Evolutionary conservation across 139 green algal species (phyloP), one percentile per base, ranked within the genome.

Genomic region (Mychonastes homosphaera): DNA sequence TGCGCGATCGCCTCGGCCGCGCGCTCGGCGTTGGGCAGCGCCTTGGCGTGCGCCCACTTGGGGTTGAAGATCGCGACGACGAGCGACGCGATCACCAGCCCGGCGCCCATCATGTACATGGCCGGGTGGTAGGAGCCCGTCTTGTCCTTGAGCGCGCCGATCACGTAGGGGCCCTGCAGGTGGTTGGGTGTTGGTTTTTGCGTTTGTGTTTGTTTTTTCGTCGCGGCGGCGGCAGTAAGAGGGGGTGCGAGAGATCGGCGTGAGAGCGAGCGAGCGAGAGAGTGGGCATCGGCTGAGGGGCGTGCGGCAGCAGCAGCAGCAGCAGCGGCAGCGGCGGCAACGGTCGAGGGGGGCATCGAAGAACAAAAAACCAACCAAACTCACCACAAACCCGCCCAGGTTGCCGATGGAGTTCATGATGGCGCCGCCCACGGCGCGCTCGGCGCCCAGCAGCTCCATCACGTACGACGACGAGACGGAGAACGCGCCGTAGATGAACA

Each of bases 61-160:
- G 57, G 57, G 18, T 50, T 35, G 23, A 41, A 64, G 2, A 35
- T 5, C 5, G 44, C 57, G 13, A 64, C 45, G 19, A 64, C 56
- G 45, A 64, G 34, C 45, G 32, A 64, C 15, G 46, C 24, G 4
- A 49, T 24, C 30, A 30, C 27, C 28, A 67, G 60, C 7, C 60
- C 60, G 9, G 48, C 50, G 4, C 35, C 38, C 48, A 67, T 58
- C 9, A 67, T 15, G n/a, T 67, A 67, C 50, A 67, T 67, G n/a
- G 35, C 60, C 0, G n/a, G 21, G 10, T 40, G 27, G 50, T 67
- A 45, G 19, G 2, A 43, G 10, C 36, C 34, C 1, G 39, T 61
- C 24, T 24, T 29, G 29, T 67, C 9, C 15, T 45, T 45, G 13
- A 48, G 18, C n/a, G 57, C 57, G 23, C 57, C 57, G 26, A 64